Percentiles rank a stretch among this genome's conserved stretches.
Conservation (phyloP, 768 basidiomycete species). For the Imleria badia region DNA sequence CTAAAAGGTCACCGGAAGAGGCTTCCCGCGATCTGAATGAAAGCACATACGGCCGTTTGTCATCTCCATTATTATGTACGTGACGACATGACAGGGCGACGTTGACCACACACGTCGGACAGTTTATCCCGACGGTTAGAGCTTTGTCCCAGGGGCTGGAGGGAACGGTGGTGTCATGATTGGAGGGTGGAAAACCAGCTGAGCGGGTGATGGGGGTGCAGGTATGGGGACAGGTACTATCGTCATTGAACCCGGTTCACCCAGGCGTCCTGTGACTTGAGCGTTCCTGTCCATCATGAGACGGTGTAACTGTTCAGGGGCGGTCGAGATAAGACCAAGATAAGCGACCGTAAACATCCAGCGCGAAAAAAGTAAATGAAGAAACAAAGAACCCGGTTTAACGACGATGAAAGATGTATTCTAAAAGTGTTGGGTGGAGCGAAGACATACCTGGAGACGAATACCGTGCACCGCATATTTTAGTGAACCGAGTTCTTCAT, state of each 20-base stretch:
- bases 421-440: slow-evolving; percentile 6
- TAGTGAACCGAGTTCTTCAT: slow-evolving; percentile 71
- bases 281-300: slow-evolving; percentile 78
- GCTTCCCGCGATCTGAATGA: slow-evolving; percentile 12
- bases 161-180: slow-evolving; percentile 33
- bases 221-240: slow-evolving; percentile 23
- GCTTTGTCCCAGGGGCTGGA: slow-evolving; percentile 32
- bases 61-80: slow-evolving; percentile 22
- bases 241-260: slow-evolving; percentile 20
- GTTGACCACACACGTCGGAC: background rate
- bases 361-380: slow-evolving; percentile 9
- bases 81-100: slow-evolving; percentile 7
- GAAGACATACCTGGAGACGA: slow-evolving; percentile 65
- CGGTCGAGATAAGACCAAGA: slow-evolving; percentile 13
- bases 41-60: background rate
- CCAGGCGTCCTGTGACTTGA: slow-evolving; percentile 47
- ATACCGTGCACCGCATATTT: slow-evolving; percentile 71
- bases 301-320: slow-evolving; percentile 49
- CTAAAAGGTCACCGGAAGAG: background rate
- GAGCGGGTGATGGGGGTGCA: slow-evolving; percentile 18
- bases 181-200: slow-evolving; percentile 27
- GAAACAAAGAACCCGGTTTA: background rate
- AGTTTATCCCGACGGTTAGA: slow-evolving; percentile 14
- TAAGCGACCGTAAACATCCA: slow-evolving; percentile 12
- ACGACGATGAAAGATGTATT: background rate